phyloP scores from a whole-genome alignment of 192 early-diverging fungal species.

The Jimgerdemannia lactiflua region DNA sequence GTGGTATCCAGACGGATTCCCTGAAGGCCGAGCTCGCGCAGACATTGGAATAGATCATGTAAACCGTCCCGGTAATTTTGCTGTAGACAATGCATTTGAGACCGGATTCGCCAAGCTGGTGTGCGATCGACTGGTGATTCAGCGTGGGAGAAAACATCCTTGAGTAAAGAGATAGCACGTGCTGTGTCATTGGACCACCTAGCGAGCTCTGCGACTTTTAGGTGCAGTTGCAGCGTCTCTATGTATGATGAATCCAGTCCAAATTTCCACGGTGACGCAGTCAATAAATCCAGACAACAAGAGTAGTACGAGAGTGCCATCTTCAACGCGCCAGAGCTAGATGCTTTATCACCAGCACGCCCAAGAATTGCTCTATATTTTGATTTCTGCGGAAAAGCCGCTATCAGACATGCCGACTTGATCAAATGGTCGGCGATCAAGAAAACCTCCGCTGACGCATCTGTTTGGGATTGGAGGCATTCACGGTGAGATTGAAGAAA shows the following conservation, averaged over 20 bases:
- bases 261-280: slow-evolving; percentile 17
- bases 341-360: slow-evolving; percentile 23
- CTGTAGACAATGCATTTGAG: slow-evolving; percentile 15
- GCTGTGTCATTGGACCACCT: slow-evolving; percentile 5
- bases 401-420: slow-evolving; percentile 1
- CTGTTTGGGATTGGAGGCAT: too few species aligned
- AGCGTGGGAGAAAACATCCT: too few species aligned
- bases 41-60: slow-evolving; percentile 5
- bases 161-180: too few species aligned
- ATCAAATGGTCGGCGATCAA: slow-evolving; percentile 28
- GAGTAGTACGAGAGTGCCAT: slow-evolving; percentile 23
- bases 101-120: slow-evolving; percentile 18
- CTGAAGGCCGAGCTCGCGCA: slow-evolving; percentile 2
- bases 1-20: background rate
- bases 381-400: slow-evolving; percentile 16
- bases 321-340: slow-evolving; percentile 19
- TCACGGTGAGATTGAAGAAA: too few species aligned
- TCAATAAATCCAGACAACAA: slow-evolving; percentile 10
- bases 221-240: slow-evolving; percentile 29
- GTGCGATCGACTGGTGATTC: slow-evolving; percentile 12
- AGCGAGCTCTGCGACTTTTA: slow-evolving; percentile 20
- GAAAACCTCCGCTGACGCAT: slow-evolving; percentile 13
- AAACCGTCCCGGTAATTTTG: slow-evolving; percentile 13
- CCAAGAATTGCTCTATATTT: slow-evolving; percentile 14
- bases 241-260: slow-evolving; percentile 19